Conservation (phyloP, 257 asterid genomes). For the Ilex asprella region DNA sequence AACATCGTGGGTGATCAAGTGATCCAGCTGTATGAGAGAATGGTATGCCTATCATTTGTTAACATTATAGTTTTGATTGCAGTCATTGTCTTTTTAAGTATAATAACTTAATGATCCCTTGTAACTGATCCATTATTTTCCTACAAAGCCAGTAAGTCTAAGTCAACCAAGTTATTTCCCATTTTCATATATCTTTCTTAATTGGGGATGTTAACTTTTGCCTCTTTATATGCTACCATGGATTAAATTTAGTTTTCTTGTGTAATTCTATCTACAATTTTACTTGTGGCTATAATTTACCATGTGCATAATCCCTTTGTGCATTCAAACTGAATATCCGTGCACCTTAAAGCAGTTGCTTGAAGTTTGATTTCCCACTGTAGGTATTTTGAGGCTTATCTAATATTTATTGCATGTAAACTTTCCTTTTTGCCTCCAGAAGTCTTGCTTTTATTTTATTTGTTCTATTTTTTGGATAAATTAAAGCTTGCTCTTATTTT, state of each 20-base stretch:
- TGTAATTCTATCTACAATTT: neutral
- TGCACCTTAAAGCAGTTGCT: neutral
- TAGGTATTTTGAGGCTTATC: neutral
- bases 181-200: neutral
- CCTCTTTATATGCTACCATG: neutral
- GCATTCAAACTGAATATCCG: neutral
- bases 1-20: constrained; percentile 45
- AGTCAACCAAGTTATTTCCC: neutral
- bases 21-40: constrained; percentile 78
- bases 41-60: constrained; percentile 46
- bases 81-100: neutral
- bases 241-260: neutral
- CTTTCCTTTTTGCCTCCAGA: neutral
- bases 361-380: neutral
- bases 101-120: neutral
- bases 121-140: neutral
- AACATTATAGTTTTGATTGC: constrained; percentile 1
- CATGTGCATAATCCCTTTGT: neutral
- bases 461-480: neutral
- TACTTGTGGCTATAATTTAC: neutral
- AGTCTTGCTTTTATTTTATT: neutral
- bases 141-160: neutral
- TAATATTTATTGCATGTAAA: neutral
- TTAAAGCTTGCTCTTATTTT: no score
- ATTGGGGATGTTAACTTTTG: neutral